Base-by-base conservation (phyloP, 805 yeast genomes). In the Schwanniomyces pseudopolymorphus region DNA sequence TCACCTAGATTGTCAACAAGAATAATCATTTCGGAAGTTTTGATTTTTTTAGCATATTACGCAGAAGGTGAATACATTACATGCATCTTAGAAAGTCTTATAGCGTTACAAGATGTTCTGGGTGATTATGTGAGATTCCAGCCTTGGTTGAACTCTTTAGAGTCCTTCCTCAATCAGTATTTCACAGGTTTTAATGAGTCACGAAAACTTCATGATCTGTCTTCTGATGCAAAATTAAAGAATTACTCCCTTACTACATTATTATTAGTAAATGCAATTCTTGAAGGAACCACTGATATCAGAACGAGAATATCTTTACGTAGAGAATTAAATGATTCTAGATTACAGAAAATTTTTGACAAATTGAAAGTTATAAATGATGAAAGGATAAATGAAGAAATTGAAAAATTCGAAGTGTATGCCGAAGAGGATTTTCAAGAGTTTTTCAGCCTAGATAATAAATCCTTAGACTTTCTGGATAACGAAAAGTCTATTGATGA, bases 1-100 rank as follows among this genome's bases (percentile, higher is more conserved):
- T 70, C 76, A 0, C 77, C 78, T 6, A 56, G 74, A 43, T 46
- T 70, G 24, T 58, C 73, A 3, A 73, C 78, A 2, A 59, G 75
- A 42, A 62, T 68, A 11, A 48, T 68, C 42, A 77, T 70, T 6
- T 67, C 77, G 1, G 77, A 73, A 51, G 67, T 73, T 5, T 55
- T 73, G 45, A 67, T 72, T n/a, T 71, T 67, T 52, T 52, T 72
- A 17, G 46, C 64, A 5, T 61, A 66, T 39, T 58, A 56, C 46
- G 49, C 54, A 13, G 64, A 66, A 38, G 49, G 50, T 16, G 61
- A 64, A 36, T 58, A 58, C 37, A 44, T 65, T 8, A 58, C 60
- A 1, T 51, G 53, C 13, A 60, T 68, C 2, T 47, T 71, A 24
- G 72, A 67, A 2, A 60, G 69, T 10, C 57, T 73, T 59, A 53